These are phyloP conservation scores for Verticillium longisporum DNA, from an alignment of 2,329 filamentous ascomycete species.

Conservation along the genomic window DNA sequence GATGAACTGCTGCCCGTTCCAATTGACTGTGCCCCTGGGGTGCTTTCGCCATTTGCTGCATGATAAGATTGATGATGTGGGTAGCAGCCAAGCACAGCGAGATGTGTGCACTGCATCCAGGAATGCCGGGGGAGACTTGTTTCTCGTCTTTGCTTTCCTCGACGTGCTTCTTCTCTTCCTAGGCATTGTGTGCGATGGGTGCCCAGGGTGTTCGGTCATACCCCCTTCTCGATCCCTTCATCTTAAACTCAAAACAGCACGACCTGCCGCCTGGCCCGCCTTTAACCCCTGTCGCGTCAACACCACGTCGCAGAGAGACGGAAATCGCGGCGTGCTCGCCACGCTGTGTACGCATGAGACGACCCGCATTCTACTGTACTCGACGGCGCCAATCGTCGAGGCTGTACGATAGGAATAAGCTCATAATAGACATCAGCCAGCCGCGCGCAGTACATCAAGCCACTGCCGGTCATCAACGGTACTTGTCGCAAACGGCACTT, in stretches of 20 bases:
- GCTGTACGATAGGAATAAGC: no score
- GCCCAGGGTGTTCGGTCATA: no score
- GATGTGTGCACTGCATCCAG: background rate
- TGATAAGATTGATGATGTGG: background rate
- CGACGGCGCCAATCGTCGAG: no score
- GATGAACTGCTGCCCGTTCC: background rate
- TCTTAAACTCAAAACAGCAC: background rate
- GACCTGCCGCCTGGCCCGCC: background rate
- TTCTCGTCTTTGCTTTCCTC: background rate
- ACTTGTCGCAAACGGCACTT: no score
- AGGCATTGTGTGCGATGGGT: no score
- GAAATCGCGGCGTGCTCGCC: background rate
- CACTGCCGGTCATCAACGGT: no score
- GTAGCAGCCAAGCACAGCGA: background rate
- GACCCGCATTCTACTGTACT: background rate
- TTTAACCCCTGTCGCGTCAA: background rate
- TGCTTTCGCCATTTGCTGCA: background rate
- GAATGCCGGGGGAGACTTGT: background rate
- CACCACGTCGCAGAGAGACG: background rate
- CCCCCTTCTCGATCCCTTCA: background rate
- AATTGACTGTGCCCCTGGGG: background rate
- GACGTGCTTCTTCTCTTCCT: no score
- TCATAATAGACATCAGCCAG: no score
- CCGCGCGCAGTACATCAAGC: no score
- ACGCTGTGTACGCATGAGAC: background rate